Evolutionary conservation across 2,329 filamentous ascomycete genomes (phyloP).

Genomic region (Colletotrichum gloeosporioides): DNA sequence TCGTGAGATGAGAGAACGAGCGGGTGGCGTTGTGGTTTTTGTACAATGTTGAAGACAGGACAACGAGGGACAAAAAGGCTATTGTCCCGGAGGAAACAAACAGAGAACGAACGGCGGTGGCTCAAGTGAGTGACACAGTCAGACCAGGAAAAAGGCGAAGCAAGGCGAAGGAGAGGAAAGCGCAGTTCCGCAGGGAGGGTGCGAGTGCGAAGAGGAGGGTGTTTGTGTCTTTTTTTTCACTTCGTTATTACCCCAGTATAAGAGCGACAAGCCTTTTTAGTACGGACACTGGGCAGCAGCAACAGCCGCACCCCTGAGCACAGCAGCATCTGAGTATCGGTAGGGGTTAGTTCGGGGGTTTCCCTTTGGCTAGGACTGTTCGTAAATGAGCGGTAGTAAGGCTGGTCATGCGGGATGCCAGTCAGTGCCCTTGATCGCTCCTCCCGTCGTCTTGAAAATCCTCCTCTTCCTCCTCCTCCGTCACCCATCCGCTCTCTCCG

Average conservation of each 20-base stretch:
- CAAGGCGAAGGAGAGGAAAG: background rate
- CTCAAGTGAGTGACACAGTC: conserved; percentile 13
- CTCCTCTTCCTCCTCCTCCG: background rate
- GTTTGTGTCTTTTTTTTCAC: background rate
- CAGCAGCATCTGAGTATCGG: conserved; percentile 9
- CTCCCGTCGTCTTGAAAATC: background rate
- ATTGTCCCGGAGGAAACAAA: background rate
- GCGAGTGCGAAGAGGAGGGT: background rate
- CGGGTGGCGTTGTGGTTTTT: background rate
- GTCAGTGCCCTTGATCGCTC: conserved; percentile 8
- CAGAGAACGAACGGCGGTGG: background rate
- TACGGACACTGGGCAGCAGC: background rate
- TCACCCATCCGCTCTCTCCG: background rate
- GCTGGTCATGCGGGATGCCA: conserved; percentile 4
- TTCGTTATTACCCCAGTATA: background rate
- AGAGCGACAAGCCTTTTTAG: background rate
- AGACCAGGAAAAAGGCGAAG: background rate
- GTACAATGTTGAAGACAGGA: background rate
- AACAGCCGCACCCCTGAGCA: conserved; percentile 15
- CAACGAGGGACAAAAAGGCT: background rate
- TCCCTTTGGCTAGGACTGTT: background rate
- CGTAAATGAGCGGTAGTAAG: background rate
- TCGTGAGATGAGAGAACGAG: background rate
- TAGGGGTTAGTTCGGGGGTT: background rate
- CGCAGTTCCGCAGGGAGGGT: background rate